phyloP scores from a whole-genome alignment of 352 stramenopile species.

The Globisporangium radiosum region DNA sequence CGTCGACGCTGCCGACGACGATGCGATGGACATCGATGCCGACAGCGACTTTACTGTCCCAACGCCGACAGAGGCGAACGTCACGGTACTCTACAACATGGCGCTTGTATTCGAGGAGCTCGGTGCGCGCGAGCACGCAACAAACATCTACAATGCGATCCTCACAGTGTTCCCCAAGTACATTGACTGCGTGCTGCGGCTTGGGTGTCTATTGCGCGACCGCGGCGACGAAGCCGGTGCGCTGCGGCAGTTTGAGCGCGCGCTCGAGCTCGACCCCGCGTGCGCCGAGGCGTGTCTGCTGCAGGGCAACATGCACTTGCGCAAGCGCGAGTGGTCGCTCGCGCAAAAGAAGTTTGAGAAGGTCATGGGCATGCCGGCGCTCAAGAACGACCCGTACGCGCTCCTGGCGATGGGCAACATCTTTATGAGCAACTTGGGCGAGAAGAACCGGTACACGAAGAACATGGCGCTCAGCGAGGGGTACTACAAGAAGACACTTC shows the following conservation, averaged over 20 bases:
- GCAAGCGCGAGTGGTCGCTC: slow-evolving; percentile 92
- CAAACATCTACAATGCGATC: slow-evolving; percentile 92
- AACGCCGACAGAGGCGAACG: slow-evolving; percentile 67
- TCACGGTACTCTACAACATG: slow-evolving; percentile 96
- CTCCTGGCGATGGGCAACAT: slow-evolving; percentile 97
- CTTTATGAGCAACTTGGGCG: slow-evolving; percentile 97
- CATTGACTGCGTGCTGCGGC: slow-evolving; percentile 90
- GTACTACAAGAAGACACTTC: slow-evolving; percentile 95
- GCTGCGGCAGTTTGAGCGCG: slow-evolving; percentile 91
- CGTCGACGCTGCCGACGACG: slow-evolving; percentile 24
- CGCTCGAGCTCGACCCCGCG: slow-evolving; percentile 86
- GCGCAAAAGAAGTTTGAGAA: slow-evolving; percentile 92
- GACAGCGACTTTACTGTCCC: slow-evolving; percentile 28
- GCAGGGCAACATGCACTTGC: slow-evolving; percentile 95
- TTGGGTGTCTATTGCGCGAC: slow-evolving; percentile 93
- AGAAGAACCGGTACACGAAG: slow-evolving; percentile 94
- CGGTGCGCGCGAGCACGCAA: slow-evolving; percentile 85
- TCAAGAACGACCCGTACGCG: slow-evolving; percentile 95
- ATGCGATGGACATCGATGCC: slow-evolving; percentile 23
- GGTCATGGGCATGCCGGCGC: slow-evolving; percentile 92
- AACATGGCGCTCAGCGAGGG: slow-evolving; percentile 93
- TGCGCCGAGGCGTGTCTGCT: slow-evolving; percentile 91
- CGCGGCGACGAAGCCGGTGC: slow-evolving; percentile 87
- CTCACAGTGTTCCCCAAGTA: slow-evolving; percentile 91
- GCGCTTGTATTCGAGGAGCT: slow-evolving; percentile 92